Conservation (phyloP, 768 basidiomycete species). For the Tephrocybe sp. region DNA sequence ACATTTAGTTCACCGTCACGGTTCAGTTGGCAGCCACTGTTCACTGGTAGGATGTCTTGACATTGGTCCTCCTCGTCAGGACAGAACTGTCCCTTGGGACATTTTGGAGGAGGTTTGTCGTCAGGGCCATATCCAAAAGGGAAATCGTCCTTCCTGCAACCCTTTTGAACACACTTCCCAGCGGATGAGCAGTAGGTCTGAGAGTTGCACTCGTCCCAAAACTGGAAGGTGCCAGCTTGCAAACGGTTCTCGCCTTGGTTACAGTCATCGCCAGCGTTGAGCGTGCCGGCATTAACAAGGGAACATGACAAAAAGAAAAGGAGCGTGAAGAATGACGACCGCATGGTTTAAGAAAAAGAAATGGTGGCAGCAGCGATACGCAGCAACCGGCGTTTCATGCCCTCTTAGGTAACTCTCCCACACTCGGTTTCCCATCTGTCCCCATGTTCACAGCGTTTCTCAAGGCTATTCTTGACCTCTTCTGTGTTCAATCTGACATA, state of each 20-base stretch:
- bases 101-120: slow-evolving; percentile 54
- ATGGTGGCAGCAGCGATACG: background rate
- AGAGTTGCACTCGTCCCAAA: slow-evolving; percentile 74
- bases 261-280: slow-evolving; percentile 46
- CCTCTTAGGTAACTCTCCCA: background rate
- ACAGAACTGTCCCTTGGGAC: slow-evolving; percentile 66
- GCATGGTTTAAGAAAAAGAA: slow-evolving; percentile 11
- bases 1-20: slow-evolving; percentile 64
- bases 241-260: slow-evolving; percentile 59
- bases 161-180: slow-evolving; percentile 56
- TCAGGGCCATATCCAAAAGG: slow-evolving; percentile 62
- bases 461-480: slow-evolving; percentile 26
- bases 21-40: slow-evolving; percentile 77
- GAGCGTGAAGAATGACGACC: slow-evolving; percentile 45
- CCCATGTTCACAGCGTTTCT: slow-evolving; percentile 26
- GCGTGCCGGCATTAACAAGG: slow-evolving; percentile 45
- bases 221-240: slow-evolving; percentile 74
- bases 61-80: slow-evolving; percentile 81
- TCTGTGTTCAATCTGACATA: slow-evolving; percentile 22
- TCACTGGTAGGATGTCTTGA: slow-evolving; percentile 55
- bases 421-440: background rate
- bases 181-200: slow-evolving; percentile 59
- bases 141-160: slow-evolving; percentile 75
- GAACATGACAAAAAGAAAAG: slow-evolving; percentile 45
- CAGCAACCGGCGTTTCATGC: slow-evolving; percentile 2